Percentiles rank a stretch among this genome's conserved stretches.
These are phyloP conservation scores for Dothiorella sarmentorum DNA, from an alignment of 2,329 filamentous ascomycete genomes.

Conservation along the genomic window DNA sequence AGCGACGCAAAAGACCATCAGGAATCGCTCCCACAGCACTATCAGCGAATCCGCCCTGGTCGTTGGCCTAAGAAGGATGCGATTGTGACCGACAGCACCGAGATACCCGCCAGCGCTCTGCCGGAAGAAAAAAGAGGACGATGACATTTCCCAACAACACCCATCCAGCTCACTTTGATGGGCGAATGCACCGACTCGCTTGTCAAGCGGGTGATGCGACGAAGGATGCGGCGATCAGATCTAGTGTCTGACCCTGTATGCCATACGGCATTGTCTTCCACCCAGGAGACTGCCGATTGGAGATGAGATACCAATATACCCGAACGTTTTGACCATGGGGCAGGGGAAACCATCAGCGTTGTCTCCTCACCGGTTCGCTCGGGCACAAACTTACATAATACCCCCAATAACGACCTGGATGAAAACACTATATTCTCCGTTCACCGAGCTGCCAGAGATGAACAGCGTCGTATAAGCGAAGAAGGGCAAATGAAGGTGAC, in stretches of 20 bases:
- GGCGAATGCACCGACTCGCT: constrained; percentile 35
- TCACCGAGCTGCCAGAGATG: constrained; percentile 40
- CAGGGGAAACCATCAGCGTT: background rate
- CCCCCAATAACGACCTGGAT: constrained; percentile 51
- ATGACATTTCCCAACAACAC: constrained; percentile 41
- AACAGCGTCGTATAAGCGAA: constrained; percentile 30
- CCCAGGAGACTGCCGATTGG: constrained; percentile 27
- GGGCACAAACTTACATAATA: constrained; percentile 42
- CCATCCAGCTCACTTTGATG: constrained; percentile 34
- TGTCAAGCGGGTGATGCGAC: constrained; percentile 38
- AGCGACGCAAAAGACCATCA: constrained; percentile 44
- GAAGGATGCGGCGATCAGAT: constrained; percentile 46
- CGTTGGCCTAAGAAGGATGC: constrained; percentile 24
- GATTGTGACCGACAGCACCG: constrained; percentile 28
- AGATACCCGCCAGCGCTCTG: constrained; percentile 29
- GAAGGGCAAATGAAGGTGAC: constrained; percentile 30
- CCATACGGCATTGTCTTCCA: constrained; percentile 41
- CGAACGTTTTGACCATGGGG: constrained; percentile 47
- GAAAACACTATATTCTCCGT: constrained; percentile 49
- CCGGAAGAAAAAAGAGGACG: constrained; percentile 42
- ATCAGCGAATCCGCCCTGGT: background rate
- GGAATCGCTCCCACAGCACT: constrained; percentile 29
- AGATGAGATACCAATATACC: constrained; percentile 47
- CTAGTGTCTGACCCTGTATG: constrained; percentile 43
- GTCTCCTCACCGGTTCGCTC: background rate